Conservation (phyloP, 2,329 filamentous ascomycete species). For the Xylaria sp. region DNA sequence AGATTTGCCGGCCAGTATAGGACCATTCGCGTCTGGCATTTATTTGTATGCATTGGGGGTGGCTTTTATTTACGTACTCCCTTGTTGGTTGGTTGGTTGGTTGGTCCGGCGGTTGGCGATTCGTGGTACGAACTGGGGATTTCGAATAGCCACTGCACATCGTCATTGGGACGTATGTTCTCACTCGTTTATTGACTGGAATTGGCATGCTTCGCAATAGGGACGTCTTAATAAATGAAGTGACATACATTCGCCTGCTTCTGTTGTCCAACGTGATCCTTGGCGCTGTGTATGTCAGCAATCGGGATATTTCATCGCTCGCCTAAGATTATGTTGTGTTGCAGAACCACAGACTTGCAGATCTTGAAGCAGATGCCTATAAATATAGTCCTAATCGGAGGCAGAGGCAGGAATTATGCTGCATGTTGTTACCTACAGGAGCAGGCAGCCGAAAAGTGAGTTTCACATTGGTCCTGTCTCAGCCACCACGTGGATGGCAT, state of each 20-base stretch:
- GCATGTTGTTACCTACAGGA: no score
- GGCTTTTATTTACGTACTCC: constrained; percentile 28
- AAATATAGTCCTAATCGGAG: no score
- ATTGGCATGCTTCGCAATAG: constrained; percentile 27
- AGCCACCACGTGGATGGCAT: no score
- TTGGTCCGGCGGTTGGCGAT: constrained; percentile 19
- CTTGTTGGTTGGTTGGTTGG: constrained; percentile 23
- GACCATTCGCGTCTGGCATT: constrained; percentile 32
- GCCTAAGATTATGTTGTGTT: no score
- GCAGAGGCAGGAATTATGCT: no score
- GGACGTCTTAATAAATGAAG: constrained; percentile 30
- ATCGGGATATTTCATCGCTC: no score
- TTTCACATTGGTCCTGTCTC: no score
- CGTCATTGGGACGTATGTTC: constrained; percentile 16
- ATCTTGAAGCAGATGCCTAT: no score
- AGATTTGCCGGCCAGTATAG: constrained; percentile 34
- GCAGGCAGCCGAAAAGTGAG: no score
- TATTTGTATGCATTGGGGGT: constrained; percentile 31
- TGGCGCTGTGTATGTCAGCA: not conserved
- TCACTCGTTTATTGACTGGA: constrained; percentile 28
- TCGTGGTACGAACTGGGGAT: constrained; percentile 17
- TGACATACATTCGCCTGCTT: constrained; percentile 9
- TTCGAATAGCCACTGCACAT: constrained; percentile 19
- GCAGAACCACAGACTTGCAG: no score
- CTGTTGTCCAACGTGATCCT: not conserved